These are phyloP conservation scores for Rauvolfia tetraphylla DNA, from an alignment of 257 asterid species.

Conservation along the genomic window DNA sequence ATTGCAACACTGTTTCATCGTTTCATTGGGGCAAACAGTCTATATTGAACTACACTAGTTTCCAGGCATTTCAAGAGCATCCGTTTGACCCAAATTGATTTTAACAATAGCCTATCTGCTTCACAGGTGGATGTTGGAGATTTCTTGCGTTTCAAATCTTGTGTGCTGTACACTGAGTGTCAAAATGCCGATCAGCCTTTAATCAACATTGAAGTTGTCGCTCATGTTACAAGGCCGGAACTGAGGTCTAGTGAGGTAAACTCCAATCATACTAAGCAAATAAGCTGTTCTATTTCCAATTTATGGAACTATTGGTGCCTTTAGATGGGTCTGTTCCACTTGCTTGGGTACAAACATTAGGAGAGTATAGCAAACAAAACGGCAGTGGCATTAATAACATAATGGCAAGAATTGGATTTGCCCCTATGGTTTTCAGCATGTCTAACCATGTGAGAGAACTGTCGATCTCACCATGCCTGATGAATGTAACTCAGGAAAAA, in stretches of 20 bases:
- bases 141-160: slow-evolving; percentile 85
- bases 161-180: slow-evolving; percentile 75
- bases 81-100: background rate
- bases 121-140: slow-evolving; percentile 96
- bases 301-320: background rate
- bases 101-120: background rate
- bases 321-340: background rate
- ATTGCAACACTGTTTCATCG: background rate
- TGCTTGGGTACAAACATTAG: background rate
- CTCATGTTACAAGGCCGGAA: slow-evolving; percentile 96
- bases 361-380: background rate
- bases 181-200: slow-evolving; percentile 66
- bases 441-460: background rate
- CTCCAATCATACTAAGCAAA: background rate
- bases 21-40: background rate
- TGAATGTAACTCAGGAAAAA: too few relatives aligned
- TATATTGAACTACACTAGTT: background rate
- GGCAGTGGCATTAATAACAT: background rate
- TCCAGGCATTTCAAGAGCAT: background rate
- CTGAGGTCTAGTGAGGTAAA: slow-evolving; percentile 90
- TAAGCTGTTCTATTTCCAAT: background rate
- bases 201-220: slow-evolving; percentile 82
- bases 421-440: background rate
- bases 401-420: background rate
- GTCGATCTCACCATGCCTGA: background rate